These are phyloP conservation scores for Plasmopara halstedii DNA, from an alignment of 352 stramenopile species.

Conservation along the genomic window DNA sequence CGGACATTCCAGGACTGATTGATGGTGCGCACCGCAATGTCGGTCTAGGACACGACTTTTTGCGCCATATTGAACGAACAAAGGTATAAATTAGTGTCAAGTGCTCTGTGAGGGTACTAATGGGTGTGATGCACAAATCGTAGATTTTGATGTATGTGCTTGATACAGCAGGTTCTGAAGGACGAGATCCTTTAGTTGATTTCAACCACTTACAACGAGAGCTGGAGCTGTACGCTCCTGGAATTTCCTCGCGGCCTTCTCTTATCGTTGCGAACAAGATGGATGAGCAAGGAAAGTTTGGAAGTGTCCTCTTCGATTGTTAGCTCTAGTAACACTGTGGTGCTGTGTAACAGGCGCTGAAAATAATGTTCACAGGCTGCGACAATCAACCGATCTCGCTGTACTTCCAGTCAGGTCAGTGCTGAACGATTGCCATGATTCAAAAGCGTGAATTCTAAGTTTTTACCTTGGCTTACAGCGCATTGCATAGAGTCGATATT, in stretches of 20 bases:
- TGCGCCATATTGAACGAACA: conserved; percentile 98
- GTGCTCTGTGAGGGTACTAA: not conserved
- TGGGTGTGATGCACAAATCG: not conserved
- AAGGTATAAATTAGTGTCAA: conserved; percentile 52
- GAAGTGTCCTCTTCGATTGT: not conserved
- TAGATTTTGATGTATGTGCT: conserved; percentile 85
- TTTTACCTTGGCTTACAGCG: conserved; percentile 23
- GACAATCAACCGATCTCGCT: conserved; percentile 60
- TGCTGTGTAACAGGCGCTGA: conserved; percentile 37
- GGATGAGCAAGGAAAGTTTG: conserved; percentile 52
- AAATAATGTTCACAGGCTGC: conserved; percentile 66
- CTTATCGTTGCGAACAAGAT: conserved; percentile 89
- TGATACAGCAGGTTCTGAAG: conserved; percentile 71
- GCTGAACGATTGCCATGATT: too few relatives aligned
- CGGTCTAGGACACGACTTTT: conserved; percentile 97
- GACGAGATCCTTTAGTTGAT: conserved; percentile 67
- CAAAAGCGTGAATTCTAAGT: not conserved
- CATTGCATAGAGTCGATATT: conserved; percentile 84
- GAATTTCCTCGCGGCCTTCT: conserved; percentile 79
- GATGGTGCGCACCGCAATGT: conserved; percentile 91
- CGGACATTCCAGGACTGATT: conserved; percentile 85
- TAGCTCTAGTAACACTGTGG: too few relatives aligned
- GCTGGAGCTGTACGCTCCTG: conserved; percentile 78
- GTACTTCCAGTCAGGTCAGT: conserved; percentile 72
- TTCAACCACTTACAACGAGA: conserved; percentile 76